Conservation (phyloP, 202 grass and related monocot genomes). For the Saccharum hybrid region DNA sequence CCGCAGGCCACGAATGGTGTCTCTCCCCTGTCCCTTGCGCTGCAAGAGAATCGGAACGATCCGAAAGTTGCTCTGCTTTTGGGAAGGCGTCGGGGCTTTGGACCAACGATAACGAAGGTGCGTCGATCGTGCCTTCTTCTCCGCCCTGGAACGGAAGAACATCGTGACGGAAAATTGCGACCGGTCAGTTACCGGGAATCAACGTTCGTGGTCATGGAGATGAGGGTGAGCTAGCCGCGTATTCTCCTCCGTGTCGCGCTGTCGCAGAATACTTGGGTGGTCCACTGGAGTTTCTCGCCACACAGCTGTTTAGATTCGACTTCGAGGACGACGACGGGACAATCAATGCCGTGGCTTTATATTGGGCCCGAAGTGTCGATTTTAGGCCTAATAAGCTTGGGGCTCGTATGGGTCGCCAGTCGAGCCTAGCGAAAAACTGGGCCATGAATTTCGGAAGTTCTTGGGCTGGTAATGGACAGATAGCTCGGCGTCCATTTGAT, state of each 20-base stretch:
- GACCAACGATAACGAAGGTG: background rate
- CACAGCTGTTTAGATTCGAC: too few species aligned
- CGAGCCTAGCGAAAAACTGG: background rate
- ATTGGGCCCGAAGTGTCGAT: background rate
- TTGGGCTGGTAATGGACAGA: background rate
- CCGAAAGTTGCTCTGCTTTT: slow-evolving; percentile 8
- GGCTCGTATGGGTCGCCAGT: background rate
- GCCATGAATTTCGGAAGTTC: background rate
- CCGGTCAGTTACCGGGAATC: background rate
- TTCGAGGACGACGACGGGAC: background rate
- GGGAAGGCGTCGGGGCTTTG: background rate
- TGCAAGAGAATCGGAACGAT: slow-evolving; percentile 1
- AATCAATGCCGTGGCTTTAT: background rate
- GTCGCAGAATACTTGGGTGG: background rate
- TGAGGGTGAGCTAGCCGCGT: background rate
- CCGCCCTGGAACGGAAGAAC: background rate
- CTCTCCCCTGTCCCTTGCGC: background rate
- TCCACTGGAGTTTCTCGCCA: background rate
- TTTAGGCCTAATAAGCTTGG: background rate
- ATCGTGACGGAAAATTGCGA: background rate
- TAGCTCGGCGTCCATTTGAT: background rate
- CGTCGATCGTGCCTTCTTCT: background rate
- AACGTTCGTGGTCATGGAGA: background rate
- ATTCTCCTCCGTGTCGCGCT: background rate
- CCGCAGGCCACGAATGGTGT: background rate